Percentiles rank a stretch among this genome's conserved stretches.
These are phyloP conservation scores for Buddleja alternifolia DNA, from an alignment of 257 asterid species.

Conservation along the genomic window DNA sequence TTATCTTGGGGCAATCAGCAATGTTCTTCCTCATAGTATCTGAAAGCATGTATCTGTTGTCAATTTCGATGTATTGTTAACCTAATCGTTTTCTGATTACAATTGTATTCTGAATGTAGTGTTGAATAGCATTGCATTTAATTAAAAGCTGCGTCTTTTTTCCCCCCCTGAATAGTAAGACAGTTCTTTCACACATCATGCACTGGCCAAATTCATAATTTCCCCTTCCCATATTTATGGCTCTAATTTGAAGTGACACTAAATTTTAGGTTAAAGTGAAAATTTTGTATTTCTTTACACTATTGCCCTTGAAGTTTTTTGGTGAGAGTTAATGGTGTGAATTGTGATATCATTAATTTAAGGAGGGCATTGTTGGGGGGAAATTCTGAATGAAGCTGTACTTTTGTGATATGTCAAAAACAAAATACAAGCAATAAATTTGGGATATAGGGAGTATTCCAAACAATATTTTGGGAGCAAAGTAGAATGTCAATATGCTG, in stretches of 20 bases:
- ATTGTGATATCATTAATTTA: neutral
- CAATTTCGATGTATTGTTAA: neutral
- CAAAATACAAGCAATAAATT: neutral
- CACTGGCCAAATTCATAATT: neutral
- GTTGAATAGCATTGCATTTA: slow-evolving; percentile 6
- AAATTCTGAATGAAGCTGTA: too few relatives aligned
- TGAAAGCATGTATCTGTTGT: slow-evolving; percentile 3
- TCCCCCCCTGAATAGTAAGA: neutral
- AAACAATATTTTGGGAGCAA: neutral
- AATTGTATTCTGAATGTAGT: neutral
- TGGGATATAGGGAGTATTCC: neutral
- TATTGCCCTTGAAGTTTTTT: neutral
- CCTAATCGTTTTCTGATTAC: neutral
- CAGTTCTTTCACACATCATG: neutral
- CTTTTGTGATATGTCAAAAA: neutral
- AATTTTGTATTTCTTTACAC: neutral
- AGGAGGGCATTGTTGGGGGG: neutral
- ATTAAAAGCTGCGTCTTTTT: neutral
- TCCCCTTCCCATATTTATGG: neutral
- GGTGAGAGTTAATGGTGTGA: neutral
- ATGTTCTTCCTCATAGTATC: neutral
- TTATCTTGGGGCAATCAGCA: neutral
- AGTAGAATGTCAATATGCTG: neutral
- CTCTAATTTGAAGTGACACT: neutral
- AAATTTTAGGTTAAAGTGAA: neutral